Conservation (phyloP, 139 green algal species). For the Parachlorella kessleri region DNA sequence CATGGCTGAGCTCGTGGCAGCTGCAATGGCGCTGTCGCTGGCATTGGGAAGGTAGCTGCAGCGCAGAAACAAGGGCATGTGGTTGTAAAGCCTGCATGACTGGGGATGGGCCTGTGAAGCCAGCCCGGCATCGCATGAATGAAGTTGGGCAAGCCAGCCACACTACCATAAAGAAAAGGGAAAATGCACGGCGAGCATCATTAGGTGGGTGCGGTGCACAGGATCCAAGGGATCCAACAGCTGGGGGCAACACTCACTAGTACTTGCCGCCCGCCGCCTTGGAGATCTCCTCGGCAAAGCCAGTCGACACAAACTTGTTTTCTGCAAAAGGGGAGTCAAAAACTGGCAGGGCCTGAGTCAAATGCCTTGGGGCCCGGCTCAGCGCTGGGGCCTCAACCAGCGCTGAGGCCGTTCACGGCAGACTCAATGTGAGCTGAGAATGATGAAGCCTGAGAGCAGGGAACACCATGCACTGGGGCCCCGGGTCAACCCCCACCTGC, state of each 20-base stretch:
- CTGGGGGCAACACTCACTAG: not conserved
- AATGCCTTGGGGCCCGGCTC: too few relatives aligned
- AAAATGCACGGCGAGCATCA: not conserved
- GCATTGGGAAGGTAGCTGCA: constrained; percentile 98
- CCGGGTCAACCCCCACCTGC: too few relatives aligned
- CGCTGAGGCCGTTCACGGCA: too few relatives aligned
- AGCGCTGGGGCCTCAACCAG: too few relatives aligned
- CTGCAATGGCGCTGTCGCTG: constrained; percentile 84
- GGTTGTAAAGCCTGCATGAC: too few relatives aligned
- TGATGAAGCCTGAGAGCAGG: too few relatives aligned
- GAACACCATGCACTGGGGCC: too few relatives aligned
- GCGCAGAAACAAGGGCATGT: too few relatives aligned
- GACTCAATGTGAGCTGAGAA: too few relatives aligned
- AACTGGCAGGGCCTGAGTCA: too few relatives aligned
- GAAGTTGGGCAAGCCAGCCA: constrained; percentile 10
- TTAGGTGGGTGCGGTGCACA: not conserved
- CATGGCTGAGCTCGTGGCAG: constrained; percentile 84
- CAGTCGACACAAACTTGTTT: constrained; percentile 98
- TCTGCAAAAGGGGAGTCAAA: constrained; percentile 10
- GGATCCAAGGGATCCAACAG: not conserved
- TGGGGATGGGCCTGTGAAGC: too few relatives aligned
- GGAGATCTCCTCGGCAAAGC: constrained; percentile 98
- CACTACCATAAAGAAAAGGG: not conserved
- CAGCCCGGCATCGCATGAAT: constrained; percentile 87
- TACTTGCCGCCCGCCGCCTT: constrained; percentile 68